Evolutionary conservation across 305 asterid genomes (phyloP), one percentile per base, ranked within the genome.

Genomic region (Fraxinus albicans): DNA sequence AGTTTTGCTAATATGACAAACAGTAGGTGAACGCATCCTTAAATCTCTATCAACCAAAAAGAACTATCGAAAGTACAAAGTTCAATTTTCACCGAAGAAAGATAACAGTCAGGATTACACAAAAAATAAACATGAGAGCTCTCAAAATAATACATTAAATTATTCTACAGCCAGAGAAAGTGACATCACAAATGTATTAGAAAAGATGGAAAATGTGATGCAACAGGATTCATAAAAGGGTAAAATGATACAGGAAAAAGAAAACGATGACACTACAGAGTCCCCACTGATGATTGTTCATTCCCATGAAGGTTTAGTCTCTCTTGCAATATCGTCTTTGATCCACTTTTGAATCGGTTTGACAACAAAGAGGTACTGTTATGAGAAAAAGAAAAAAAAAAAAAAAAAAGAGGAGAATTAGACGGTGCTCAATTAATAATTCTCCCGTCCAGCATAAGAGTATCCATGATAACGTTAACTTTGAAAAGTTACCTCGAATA

Each of bases 311-410:
- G 91, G 89, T 74, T 76, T 81, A 3, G 82, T 8, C 87, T 91
- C 98, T 82, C 81, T 80, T 36, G 86, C 89, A 82, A 85, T 85
- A 84, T 96, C 99, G 2, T 77, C 76, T 88, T 79, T 89, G 90
- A 94, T 94, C 85, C 85, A 77, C 90, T 80, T 89, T 88, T 88
- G 88, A 38, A 94, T 91, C 79, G 90, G 90, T 86, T 90, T 90
- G 88, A 95, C 83, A 15, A 96, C 82, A 47, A 94, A 84, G 81
- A 95, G 84, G 80, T 93, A 93, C 99, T 94, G 97, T 65, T 31
- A 55, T 55, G 23, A 81, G 50, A 65, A 15, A 4, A 8, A 3
- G 34, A 31, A 31, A 25, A 25, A 25, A 25, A 25, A 25, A 25
- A 25, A 25, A 31, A 31, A 31, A 31, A 31, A 31, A 3, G 4